These are phyloP conservation scores for Alternaria triticimaculans DNA, from an alignment of 2,329 filamentous ascomycete species.

Conservation along the genomic window DNA sequence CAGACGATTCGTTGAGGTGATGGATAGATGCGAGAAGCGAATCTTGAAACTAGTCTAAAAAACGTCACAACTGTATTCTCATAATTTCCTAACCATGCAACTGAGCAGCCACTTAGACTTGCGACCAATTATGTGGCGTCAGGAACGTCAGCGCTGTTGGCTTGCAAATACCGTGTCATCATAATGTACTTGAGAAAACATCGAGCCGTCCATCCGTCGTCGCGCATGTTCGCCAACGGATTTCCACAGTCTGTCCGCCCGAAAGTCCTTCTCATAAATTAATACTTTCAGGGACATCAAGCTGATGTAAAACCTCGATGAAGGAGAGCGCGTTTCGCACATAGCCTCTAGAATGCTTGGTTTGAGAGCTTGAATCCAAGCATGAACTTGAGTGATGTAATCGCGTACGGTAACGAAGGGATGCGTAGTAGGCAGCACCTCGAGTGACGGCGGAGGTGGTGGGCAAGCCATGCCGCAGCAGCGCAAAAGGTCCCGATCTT, in stretches of 20 bases:
- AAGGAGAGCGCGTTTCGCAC: rapidly evolving
- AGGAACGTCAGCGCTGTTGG: no score
- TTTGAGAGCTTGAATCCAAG: background rate
- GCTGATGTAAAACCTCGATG: background rate
- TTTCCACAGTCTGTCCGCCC: background rate
- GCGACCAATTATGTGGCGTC: no score
- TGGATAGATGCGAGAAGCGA: no score
- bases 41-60: no score
- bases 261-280: rapidly evolving
- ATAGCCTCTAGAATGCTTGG: background rate
- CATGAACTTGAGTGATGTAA: background rate
- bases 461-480: background rate
- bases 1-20: no score
- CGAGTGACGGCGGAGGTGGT: background rate
- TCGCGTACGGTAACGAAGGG: background rate
- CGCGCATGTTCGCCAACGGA: background rate
- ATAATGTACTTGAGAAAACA: rapidly evolving
- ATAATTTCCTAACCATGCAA: no score
- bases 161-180: rapidly evolving
- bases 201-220: background rate
- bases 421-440: background rate
- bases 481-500: background rate
- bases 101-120: no score
- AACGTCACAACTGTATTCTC: no score
- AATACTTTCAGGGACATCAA: background rate